A percentile compares a stretch with the other conserved stretches of the same genome.
Evolutionary conservation across 768 basidiomycete species (phyloP).

Genomic region (Boletus coccyginus): DNA sequence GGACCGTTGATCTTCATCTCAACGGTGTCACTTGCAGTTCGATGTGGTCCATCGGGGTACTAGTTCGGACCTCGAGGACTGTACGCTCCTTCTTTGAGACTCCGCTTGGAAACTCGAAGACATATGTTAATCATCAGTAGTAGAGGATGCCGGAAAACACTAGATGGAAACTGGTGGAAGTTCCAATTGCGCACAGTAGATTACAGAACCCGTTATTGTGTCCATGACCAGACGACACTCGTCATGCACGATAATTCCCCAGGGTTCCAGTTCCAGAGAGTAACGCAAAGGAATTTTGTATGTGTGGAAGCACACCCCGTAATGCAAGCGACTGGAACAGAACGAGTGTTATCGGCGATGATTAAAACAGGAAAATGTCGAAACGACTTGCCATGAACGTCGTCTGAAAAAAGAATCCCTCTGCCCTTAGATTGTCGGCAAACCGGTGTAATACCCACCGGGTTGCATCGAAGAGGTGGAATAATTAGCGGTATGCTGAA

Average conservation of each 20-base stretch:
- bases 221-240: background rate
- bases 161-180: background rate
- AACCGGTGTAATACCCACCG: slow-evolving; percentile 22
- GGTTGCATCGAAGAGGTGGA: slow-evolving; percentile 9
- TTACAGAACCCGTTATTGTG: background rate
- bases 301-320: background rate
- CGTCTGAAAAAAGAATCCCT: background rate
- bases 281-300: background rate
- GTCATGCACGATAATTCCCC: background rate
- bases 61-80: too few relatives aligned
- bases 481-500: slow-evolving; percentile 10
- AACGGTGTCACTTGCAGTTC: too few relatives aligned
- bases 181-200: background rate
- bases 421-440: slow-evolving; percentile 24
- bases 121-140: too few relatives aligned
- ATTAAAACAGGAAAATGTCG: background rate
- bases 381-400: too few relatives aligned
- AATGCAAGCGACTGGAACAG: background rate
- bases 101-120: too few relatives aligned
- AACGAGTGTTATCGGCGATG: background rate
- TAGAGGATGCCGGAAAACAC: background rate
- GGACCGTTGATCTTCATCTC: too few relatives aligned
- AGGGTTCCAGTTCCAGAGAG: background rate
- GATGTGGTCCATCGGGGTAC: too few relatives aligned
- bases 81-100: too few relatives aligned